These are phyloP conservation scores for Cyclostephanos invisitatus DNA, from an alignment of 108 stramenopile species.

Conservation along the genomic window DNA sequence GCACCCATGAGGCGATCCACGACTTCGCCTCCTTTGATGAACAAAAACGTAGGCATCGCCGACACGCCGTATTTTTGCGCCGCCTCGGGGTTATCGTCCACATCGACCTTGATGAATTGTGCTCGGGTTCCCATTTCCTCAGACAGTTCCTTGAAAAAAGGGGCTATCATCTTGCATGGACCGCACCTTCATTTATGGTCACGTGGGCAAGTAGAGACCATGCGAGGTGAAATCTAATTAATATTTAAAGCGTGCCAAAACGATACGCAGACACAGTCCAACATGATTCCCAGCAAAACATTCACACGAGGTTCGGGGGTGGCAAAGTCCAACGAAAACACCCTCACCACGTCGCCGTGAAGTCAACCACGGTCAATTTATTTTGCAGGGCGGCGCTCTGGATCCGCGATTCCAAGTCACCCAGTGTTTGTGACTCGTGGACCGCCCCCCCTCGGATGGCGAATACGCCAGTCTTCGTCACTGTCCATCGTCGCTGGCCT, in stretches of 20 bases:
- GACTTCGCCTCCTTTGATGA: constrained; percentile 84
- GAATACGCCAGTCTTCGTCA: constrained; percentile 7
- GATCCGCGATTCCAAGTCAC: constrained; percentile 66
- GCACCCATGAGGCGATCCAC: constrained; percentile 80
- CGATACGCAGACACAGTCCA: background rate
- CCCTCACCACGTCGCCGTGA: constrained; percentile 70
- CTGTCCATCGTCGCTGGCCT: background rate
- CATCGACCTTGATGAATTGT: constrained; percentile 88
- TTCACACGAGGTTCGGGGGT: background rate
- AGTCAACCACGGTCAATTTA: constrained; percentile 84
- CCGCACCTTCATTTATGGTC: constrained; percentile 56
- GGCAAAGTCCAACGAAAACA: background rate
- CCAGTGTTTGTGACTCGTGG: constrained; percentile 59
- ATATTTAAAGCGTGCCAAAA: background rate
- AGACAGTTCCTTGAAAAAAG: constrained; percentile 72
- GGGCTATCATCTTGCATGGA: constrained; percentile 88
- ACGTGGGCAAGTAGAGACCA: constrained; percentile 15
- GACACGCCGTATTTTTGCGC: constrained; percentile 79
- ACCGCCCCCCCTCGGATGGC: constrained; percentile 73
- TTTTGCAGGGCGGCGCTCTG: constrained; percentile 63
- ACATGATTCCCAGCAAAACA: background rate
- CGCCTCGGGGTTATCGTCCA: constrained; percentile 86
- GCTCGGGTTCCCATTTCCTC: constrained; percentile 55
- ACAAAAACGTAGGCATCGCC: constrained; percentile 93
- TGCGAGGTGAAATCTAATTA: background rate